Percentiles rank a stretch among this genome's conserved stretches.
phyloP scores from a whole-genome alignment of 345 rosid species.

The Cardamine chenopodiifolia region DNA sequence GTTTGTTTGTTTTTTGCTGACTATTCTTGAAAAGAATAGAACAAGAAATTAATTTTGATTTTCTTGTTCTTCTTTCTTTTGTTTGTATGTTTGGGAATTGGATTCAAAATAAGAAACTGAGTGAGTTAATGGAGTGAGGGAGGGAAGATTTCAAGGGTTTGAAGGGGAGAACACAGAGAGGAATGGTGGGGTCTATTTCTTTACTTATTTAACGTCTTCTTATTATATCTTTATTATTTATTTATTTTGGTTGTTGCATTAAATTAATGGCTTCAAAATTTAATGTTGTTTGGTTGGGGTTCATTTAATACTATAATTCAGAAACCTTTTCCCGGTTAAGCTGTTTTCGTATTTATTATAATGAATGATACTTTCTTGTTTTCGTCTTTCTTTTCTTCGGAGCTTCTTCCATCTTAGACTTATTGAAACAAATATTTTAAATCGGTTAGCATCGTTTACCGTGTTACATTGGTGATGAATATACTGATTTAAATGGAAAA shows the following conservation, averaged over 20 bases:
- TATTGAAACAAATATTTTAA: neutral
- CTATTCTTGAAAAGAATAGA: neutral
- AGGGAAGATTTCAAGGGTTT: conserved; percentile 46
- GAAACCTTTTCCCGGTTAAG: conserved; percentile 24
- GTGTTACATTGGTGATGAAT: conserved; percentile 12
- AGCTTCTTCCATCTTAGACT: conserved; percentile 15
- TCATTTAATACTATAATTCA: conserved; percentile 39
- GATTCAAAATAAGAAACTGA: conserved; percentile 39
- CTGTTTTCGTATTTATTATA: conserved; percentile 34
- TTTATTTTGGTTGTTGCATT: conserved; percentile 39
- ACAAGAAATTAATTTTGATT: conserved; percentile 6
- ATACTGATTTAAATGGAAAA: too few relatives aligned
- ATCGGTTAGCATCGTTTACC: conserved; percentile 1
- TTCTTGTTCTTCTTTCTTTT: neutral
- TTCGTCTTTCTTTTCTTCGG: conserved; percentile 8
- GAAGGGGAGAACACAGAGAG: conserved; percentile 26
- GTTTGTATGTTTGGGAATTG: conserved; percentile 5
- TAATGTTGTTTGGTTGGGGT: conserved; percentile 46
- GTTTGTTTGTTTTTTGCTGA: conserved; percentile 15
- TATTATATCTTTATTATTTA: neutral
- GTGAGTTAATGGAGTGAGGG: conserved; percentile 31
- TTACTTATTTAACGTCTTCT: conserved; percentile 24
- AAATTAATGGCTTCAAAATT: conserved; percentile 43
- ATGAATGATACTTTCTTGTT: conserved; percentile 15
- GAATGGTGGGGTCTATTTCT: conserved; percentile 41